Percentiles rank a stretch among this genome's conserved stretches.
Conservation (phyloP, 139 green algal genomes). For the Medakamo hakoo region DNA sequence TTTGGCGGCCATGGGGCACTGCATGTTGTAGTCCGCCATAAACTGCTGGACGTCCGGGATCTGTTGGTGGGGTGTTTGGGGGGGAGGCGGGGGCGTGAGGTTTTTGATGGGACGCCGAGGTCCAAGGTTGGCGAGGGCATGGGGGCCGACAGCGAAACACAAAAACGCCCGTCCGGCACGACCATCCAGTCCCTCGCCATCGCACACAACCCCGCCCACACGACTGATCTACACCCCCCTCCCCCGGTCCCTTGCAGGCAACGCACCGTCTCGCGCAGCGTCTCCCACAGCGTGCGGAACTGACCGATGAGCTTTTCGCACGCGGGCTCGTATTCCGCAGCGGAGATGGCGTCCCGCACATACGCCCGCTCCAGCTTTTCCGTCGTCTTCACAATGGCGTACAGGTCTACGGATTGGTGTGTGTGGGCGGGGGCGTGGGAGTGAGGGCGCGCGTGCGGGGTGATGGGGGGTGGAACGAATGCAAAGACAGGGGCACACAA, state of each 20-base stretch:
- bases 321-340: constrained; percentile 64
- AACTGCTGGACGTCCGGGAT: constrained; percentile 79
- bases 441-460: no score
- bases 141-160: no score
- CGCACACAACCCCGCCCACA: no score
- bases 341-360: constrained; percentile 52
- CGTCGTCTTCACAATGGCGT: constrained; percentile 79
- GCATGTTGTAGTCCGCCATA: constrained; percentile 82
- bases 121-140: no score
- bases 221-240: not conserved
- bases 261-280: constrained; percentile 24
- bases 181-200: no score
- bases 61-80: no score
- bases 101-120: constrained; percentile 1
- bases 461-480: no score
- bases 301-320: constrained; percentile 80
- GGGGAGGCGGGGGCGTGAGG: not conserved
- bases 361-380: constrained; percentile 84
- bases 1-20: constrained; percentile 75
- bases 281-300: constrained; percentile 72
- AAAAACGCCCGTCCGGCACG: no score
- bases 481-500: not conserved
- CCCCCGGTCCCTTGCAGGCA: not conserved
- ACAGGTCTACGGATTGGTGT: constrained; percentile 53
- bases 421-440: not conserved